A percentile compares a stretch with the other conserved stretches of the same genome.
phyloP scores from a whole-genome alignment of 2,329 filamentous ascomycete species.

The Hypomyces perniciosus region DNA sequence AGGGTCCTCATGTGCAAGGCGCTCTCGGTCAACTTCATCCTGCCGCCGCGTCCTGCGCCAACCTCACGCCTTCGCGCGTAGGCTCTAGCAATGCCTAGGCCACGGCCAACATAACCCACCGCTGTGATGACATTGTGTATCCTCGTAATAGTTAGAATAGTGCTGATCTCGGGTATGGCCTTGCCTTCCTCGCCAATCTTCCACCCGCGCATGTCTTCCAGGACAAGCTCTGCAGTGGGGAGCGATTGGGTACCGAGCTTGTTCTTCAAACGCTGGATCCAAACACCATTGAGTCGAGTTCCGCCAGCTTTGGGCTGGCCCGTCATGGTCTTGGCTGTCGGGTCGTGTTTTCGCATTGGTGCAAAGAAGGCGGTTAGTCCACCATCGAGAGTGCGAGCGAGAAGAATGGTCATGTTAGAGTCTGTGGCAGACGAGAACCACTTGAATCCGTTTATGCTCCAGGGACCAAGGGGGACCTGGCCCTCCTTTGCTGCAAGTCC shows the following conservation, averaged over 20 bases:
- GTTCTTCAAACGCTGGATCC: constrained; percentile 63
- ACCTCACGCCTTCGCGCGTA: constrained; percentile 53
- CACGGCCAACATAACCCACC: constrained; percentile 48
- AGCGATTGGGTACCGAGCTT: constrained; percentile 66
- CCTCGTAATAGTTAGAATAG: constrained; percentile 61
- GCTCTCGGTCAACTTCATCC: constrained; percentile 44
- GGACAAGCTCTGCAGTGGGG: constrained; percentile 66
- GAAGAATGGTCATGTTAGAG: constrained; percentile 49
- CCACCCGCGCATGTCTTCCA: constrained; percentile 57
- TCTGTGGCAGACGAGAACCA: constrained; percentile 37
- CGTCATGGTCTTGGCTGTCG: constrained; percentile 24
- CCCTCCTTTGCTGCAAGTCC: constrained; percentile 16
- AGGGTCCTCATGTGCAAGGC: constrained; percentile 54
- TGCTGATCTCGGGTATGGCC: constrained; percentile 62
- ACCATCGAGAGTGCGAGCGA: constrained; percentile 48
- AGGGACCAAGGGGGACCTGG: constrained; percentile 44
- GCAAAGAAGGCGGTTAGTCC: constrained; percentile 58
- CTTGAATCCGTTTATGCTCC: constrained; percentile 61
- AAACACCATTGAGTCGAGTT: constrained; percentile 57
- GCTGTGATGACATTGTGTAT: constrained; percentile 51
- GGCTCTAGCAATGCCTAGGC: constrained; percentile 50
- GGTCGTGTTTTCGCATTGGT: constrained; percentile 47
- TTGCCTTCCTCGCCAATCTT: constrained; percentile 60
- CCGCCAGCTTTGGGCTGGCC: constrained; percentile 22
- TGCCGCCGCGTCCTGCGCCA: constrained; percentile 36